Evolutionary conservation across 768 basidiomycete genomes (phyloP).

Genomic region (Phaeotremella fagi): DNA sequence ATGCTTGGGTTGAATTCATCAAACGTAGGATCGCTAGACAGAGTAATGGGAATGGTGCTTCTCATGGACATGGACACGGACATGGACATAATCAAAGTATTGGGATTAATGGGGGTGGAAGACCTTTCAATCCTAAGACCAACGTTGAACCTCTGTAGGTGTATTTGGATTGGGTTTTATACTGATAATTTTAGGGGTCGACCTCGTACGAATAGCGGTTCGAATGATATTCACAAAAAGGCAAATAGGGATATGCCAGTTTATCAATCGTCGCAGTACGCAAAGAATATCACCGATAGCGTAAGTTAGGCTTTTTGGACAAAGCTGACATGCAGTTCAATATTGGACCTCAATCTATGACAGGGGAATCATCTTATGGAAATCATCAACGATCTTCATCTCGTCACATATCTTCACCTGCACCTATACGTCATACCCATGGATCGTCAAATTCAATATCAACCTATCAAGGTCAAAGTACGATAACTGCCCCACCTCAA

Average conservation of each 20-base stretch:
- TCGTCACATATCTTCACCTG: constrained; percentile 11
- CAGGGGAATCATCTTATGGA: constrained; percentile 31
- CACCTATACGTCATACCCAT: constrained; percentile 13
- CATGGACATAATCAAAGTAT: constrained; percentile 16
- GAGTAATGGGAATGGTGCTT: constrained; percentile 25
- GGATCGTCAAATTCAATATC: constrained; percentile 37
- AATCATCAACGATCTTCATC: constrained; percentile 19
- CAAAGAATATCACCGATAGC: constrained; percentile 41
- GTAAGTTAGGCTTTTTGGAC: constrained; percentile 17
- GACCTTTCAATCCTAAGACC: constrained; percentile 6
- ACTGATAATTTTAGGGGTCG: not conserved
- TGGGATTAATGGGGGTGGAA: constrained; percentile 27
- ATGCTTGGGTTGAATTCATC: constrained; percentile 66
- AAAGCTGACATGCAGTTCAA: constrained; percentile 18
- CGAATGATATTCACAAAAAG: constrained; percentile 5
- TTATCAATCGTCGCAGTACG: constrained; percentile 42
- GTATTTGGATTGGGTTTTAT: not conserved
- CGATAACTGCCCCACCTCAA: constrained; percentile 66
- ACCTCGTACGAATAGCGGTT: not conserved
- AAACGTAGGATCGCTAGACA: constrained; percentile 47
- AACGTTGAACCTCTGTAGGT: constrained; percentile 4
- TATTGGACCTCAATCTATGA: constrained; percentile 43
- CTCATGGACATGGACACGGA: no score
- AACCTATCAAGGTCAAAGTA: constrained; percentile 50
- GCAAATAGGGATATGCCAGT: constrained; percentile 40